phyloP scores from a whole-genome alignment of 2,329 filamentous ascomycete species.

The Pyricularia pennisetigena region DNA sequence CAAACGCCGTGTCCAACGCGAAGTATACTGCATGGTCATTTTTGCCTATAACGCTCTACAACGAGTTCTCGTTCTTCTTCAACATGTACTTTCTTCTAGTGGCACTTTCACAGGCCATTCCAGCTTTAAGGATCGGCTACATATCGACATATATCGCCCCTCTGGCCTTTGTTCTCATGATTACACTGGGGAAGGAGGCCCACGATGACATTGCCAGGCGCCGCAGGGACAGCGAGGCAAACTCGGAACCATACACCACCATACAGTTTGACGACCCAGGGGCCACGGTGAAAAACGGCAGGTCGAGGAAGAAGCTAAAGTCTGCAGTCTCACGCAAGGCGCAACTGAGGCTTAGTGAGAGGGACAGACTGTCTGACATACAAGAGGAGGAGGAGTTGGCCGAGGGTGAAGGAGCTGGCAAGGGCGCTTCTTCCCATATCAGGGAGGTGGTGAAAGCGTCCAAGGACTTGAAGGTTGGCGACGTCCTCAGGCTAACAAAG shows the following conservation, averaged over 20 bases:
- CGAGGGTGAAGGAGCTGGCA: constrained; percentile 27
- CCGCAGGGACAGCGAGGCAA: constrained; percentile 83
- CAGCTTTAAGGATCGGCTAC: constrained; percentile 83
- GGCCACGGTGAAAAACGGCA: constrained; percentile 19
- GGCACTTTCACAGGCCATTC: constrained; percentile 86
- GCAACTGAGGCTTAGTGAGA: constrained; percentile 19
- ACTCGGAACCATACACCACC: constrained; percentile 79
- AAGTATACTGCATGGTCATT: constrained; percentile 97
- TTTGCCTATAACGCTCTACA: constrained; percentile 87
- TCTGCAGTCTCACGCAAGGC: constrained; percentile 27
- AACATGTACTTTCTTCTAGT: constrained; percentile 98
- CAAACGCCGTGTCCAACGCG: constrained; percentile 89
- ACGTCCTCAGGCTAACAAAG: constrained; percentile 87
- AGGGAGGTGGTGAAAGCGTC: constrained; percentile 71
- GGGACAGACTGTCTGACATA: constrained; percentile 50
- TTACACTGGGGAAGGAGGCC: constrained; percentile 93
- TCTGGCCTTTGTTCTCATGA: constrained; percentile 79
- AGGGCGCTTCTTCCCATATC: constrained; percentile 37
- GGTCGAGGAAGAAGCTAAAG: constrained; percentile 34
- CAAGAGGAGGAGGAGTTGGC: constrained; percentile 56
- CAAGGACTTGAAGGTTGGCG: constrained; percentile 82
- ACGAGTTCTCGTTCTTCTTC: constrained; percentile 99
- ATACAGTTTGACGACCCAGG: constrained; percentile 57
- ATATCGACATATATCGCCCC: constrained; percentile 91
- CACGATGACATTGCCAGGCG: constrained; percentile 84